Percentiles rank a stretch among this genome's conserved stretches.
phyloP scores from a whole-genome alignment of 2,329 filamentous ascomycete genomes.

The Escovopsis sp. region DNA sequence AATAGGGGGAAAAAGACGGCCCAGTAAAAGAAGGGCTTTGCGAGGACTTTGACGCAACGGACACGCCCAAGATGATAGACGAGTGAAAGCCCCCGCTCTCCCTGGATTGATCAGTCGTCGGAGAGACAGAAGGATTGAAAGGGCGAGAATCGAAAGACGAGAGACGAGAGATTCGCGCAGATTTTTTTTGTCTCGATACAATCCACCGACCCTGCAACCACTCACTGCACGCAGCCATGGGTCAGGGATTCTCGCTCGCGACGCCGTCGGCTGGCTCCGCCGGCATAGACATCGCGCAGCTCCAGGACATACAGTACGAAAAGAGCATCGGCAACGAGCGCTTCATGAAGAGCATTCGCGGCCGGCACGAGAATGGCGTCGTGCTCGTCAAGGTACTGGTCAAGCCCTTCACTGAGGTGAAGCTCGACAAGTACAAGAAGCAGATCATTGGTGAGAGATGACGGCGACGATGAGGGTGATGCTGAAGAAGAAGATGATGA shows the following conservation, averaged over 20 bases:
- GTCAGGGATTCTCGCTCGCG: slow-evolving; percentile 89
- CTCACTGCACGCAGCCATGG: slow-evolving; percentile 43
- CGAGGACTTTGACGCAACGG: too few species aligned
- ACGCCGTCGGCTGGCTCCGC: slow-evolving; percentile 83
- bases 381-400: slow-evolving; percentile 90
- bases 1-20: too few species aligned
- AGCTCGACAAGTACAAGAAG: slow-evolving; percentile 64
- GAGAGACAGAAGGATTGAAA: too few species aligned
- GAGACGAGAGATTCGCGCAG: neutral
- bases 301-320: slow-evolving; percentile 83
- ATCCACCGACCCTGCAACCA: too few species aligned
- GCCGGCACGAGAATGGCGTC: slow-evolving; percentile 76
- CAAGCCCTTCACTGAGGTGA: slow-evolving; percentile 75
- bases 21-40: too few species aligned
- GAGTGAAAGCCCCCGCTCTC: too few species aligned
- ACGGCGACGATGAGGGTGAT: neutral
- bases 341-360: slow-evolving; percentile 94
- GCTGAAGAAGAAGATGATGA: neutral
- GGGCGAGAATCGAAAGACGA: slow-evolving; percentile 3
- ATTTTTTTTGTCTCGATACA: neutral
- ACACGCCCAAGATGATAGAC: too few species aligned
- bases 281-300: slow-evolving; percentile 85
- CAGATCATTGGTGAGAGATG: slow-evolving; percentile 52
- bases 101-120: too few species aligned
- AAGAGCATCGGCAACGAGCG: slow-evolving; percentile 80